These are phyloP conservation scores for Tillandsia fasciculata DNA, from an alignment of 176 grass and related monocot species.

Conservation along the genomic window DNA sequence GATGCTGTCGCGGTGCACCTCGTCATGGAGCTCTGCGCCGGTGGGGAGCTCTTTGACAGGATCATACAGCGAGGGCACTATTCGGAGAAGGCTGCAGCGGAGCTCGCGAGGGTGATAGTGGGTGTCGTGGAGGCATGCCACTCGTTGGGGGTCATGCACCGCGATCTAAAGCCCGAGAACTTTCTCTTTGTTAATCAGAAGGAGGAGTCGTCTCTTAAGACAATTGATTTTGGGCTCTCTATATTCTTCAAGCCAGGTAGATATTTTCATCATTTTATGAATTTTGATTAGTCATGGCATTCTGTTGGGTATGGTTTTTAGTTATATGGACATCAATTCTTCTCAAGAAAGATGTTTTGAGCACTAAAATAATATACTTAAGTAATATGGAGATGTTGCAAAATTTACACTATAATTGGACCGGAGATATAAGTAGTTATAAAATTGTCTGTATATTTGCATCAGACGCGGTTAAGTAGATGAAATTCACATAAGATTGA, in stretches of 20 bases:
- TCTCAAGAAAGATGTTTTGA: no score
- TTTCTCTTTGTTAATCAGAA: constrained; percentile 54
- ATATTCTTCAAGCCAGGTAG: constrained; percentile 36
- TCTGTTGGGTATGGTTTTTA: background rate
- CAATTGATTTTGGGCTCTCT: constrained; percentile 78
- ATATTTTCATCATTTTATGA: background rate
- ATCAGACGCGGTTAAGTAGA: no score
- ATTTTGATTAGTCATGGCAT: background rate
- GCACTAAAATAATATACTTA: no score
- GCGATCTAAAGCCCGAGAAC: constrained; percentile 77
- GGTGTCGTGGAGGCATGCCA: constrained; percentile 66
- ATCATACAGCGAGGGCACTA: constrained; percentile 56
- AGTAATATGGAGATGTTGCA: no score
- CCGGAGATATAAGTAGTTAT: no score
- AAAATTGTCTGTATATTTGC: no score
- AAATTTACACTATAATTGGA: no score
- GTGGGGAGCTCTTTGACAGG: constrained; percentile 67
- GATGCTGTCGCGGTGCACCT: constrained; percentile 65
- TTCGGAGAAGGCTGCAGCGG: constrained; percentile 52
- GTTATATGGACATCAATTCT: no score
- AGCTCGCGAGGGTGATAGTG: constrained; percentile 60
- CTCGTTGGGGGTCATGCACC: constrained; percentile 69
- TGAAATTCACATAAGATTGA: no score
- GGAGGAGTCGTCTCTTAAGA: constrained; percentile 58
- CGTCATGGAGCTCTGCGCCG: constrained; percentile 75